Evolutionary conservation across 148 eudicot species (phyloP), one percentile per base, ranked within the genome.

Genomic region (Vaccinium macrocarpon): DNA sequence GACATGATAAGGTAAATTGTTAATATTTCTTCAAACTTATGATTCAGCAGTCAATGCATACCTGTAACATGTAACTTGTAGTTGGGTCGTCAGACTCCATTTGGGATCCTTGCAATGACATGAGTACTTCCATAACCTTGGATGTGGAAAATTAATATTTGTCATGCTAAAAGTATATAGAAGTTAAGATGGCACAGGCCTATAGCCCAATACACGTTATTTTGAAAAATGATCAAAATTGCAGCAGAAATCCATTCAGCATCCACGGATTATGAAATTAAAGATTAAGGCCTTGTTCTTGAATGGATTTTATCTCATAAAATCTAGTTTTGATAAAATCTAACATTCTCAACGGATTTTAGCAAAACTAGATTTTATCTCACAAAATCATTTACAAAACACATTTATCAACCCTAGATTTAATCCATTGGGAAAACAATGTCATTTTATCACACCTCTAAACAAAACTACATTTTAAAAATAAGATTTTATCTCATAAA

Each of bases 71-170:
- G 90, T 97, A 97, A 81, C 98, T 97, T 52, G 97, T 93, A 14
- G 93, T 97, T 25, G 98, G 99, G 89, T 97, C 99, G 83, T 97
- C 99, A 1, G 95, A 87, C 89, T 97, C 99, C 98, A 97, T 88
- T 89, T 93, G 95, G 73, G 99, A 95, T 86, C 95, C 98, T 95
- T 97, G 99, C 85, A 97, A 85, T 21, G 97, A 93, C 97, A 95
- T 92, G 55, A 97, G 97, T 82, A 97, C 97, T 87, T 97, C 99
- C 99, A 97, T 97, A 72, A 97, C 99, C 99, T 97, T 79, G 88
- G 27, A 88, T 56, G 82, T 13, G 62, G 27, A 74, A 76, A 70
- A 23, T 42, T 25, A 66, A 48, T 42, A 25, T 12, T 52, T 57
- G 64, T 76, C 53, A 81, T n/a, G 81, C 42, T n/a, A 35, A 1